A percentile compares a stretch with the other conserved stretches of the same genome.
phyloP scores from a whole-genome alignment of 768 basidiomycete species.

The Lentinula guzmanii region DNA sequence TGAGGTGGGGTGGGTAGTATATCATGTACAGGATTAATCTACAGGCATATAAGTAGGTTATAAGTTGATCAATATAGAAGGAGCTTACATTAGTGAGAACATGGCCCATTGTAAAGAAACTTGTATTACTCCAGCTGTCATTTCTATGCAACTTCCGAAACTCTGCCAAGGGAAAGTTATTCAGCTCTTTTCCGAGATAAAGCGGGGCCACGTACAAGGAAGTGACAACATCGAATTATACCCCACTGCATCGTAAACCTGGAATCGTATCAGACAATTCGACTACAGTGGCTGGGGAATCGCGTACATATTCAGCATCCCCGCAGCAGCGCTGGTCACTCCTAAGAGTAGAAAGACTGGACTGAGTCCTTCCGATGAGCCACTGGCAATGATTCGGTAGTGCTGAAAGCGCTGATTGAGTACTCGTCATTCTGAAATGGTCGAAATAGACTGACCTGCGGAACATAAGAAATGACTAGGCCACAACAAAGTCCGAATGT shows the following conservation, averaged over 20 bases:
- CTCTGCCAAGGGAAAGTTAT: conserved; percentile 33
- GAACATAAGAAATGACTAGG: conserved; percentile 75
- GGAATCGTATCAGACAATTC: conserved; percentile 10
- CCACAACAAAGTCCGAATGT: conserved; percentile 63
- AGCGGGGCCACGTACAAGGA: conserved; percentile 48
- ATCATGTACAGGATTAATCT: conserved; percentile 89
- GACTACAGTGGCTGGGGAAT: background rate
- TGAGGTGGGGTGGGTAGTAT: conserved; percentile 85
- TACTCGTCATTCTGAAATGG: background rate
- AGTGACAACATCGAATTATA: conserved; percentile 72
- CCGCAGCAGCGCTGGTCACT: conserved; percentile 75
- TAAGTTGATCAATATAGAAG: background rate
- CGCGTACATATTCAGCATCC: conserved; percentile 77
- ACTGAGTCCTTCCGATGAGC: conserved; percentile 85
- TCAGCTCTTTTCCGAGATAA: background rate
- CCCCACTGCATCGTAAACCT: conserved; percentile 85
- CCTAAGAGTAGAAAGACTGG: conserved; percentile 91
- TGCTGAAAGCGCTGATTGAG: conserved; percentile 38
- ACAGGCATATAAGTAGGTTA: background rate
- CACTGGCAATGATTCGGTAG: conserved; percentile 68
- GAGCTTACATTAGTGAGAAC: conserved; percentile 76
- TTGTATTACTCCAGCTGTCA: conserved; percentile 78
- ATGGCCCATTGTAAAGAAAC: conserved; percentile 78
- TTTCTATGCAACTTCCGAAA: conserved; percentile 67
- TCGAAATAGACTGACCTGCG: conserved; percentile 50